Percentiles rank a stretch among this genome's conserved stretches.
Evolutionary conservation across 2,329 filamentous ascomycete genomes (phyloP).

Genomic region (Pseudocercospora crystallina): DNA sequence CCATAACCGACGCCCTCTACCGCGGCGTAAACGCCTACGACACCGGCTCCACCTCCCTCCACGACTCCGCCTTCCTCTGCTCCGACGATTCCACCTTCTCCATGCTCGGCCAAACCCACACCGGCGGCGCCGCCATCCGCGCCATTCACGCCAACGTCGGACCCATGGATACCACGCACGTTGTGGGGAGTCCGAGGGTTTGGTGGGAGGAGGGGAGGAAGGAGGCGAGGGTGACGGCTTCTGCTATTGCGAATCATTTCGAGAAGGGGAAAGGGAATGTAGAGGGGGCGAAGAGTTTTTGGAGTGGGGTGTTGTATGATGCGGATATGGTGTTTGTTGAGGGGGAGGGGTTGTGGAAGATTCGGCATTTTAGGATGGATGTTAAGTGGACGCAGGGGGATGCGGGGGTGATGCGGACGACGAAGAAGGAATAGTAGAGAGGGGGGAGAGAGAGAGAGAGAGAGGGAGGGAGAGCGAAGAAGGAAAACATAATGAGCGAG

Average conservation of each 20-base stretch:
- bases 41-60: constrained; percentile 29
- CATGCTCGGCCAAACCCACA: constrained; percentile 23
- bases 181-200: constrained; percentile 34
- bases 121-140: constrained; percentile 27
- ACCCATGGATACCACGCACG: constrained; percentile 37
- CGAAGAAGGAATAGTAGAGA: too few species aligned
- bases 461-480: too few species aligned
- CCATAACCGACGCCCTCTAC: constrained; percentile 37
- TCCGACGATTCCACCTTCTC: constrained; percentile 19
- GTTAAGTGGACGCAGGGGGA: constrained; percentile 36
- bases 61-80: constrained; percentile 33
- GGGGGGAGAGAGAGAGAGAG: too few species aligned
- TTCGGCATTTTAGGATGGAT: constrained; percentile 33
- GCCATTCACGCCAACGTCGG: constrained; percentile 21
- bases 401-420: not conserved
- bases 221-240: constrained; percentile 30
- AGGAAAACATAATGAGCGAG: too few species aligned
- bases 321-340: constrained; percentile 34
- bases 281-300: constrained; percentile 23
- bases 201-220: constrained; percentile 25
- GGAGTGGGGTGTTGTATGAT: constrained; percentile 32
- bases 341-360: constrained; percentile 37
- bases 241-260: constrained; percentile 33
- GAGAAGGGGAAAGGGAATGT: constrained; percentile 29
- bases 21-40: constrained; percentile 33